Evolutionary conservation across 2,329 filamentous ascomycete genomes (phyloP), one percentile per base, ranked within the genome.

Genomic region (Nothophoma quercina): DNA sequence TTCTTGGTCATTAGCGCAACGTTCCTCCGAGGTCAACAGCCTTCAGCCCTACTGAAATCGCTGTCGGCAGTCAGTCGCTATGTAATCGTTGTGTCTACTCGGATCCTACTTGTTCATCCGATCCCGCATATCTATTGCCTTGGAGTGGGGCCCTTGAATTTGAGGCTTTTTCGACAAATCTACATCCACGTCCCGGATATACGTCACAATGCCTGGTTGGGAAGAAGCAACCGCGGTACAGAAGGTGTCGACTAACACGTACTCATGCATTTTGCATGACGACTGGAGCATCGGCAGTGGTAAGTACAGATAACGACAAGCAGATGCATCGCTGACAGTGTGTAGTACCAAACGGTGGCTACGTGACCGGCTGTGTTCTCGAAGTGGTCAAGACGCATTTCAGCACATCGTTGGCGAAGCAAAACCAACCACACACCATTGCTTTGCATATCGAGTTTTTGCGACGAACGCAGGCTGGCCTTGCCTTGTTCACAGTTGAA

Each of bases 331-430:
- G 38, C 50, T 52, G 23, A 52, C 3, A 26, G n/a, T 21, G 7
- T 4, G 28, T 64, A 87, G 88, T 90, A 10, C 87, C 88, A 5
- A 86, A 91, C 70, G 88, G 88, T 44, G 88, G 88, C 51, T 88
- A 87, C 63, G 83, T 89, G 13, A 86, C 87, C 8, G 80, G 85
- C 0, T 78, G 83, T 40, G 80, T 91, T 56, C 79, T 88, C 56
- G 79, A 80, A 46, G 83, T 86, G 15, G 84, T 84, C 19, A 73
- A 76, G 8, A 79, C 76, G 2, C 87, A 89, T 71, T 87, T 88
- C 75, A 71, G 59, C 21, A 82, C 79, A 6, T 82, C 85, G 5
- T 81, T 87, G 16, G 74, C 79, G 54, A 77, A 81, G 42, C 83
- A 82, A 42, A 81, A 84, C 52, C 83, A 85, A 69, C 84, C 86